phyloP scores from a whole-genome alignment of 208 protist species.

The Leishmania turanica region DNA sequence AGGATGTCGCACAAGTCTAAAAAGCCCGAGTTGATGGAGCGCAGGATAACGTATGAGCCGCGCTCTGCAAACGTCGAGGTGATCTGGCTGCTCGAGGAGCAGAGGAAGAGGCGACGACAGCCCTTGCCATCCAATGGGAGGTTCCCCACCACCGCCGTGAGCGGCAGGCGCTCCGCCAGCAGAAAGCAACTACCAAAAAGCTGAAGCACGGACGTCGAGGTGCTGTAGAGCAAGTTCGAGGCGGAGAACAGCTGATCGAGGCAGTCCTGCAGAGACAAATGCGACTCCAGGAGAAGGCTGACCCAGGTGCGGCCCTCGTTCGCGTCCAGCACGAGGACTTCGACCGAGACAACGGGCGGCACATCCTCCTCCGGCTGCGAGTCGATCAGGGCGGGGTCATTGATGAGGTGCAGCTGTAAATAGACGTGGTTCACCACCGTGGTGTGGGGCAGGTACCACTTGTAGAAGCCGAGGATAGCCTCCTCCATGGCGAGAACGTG shows the following conservation, averaged over 20 bases:
- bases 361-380: constrained; percentile 14
- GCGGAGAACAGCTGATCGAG: constrained; percentile 54
- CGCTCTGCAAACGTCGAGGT: constrained; percentile 72
- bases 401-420: constrained; percentile 77
- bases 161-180: constrained; percentile 45
- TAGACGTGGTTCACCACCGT: constrained; percentile 85
- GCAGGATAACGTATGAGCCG: constrained; percentile 60
- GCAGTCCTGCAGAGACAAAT: constrained; percentile 40
- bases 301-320: constrained; percentile 39
- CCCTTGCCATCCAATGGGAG: constrained; percentile 48
- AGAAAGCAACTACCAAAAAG: constrained; percentile 67
- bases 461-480: constrained; percentile 71
- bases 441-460: constrained; percentile 83
- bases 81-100: constrained; percentile 47
- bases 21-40: constrained; percentile 68
- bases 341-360: constrained; percentile 24
- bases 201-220: constrained; percentile 65
- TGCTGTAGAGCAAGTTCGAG: constrained; percentile 41
- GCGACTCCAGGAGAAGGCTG: constrained; percentile 27
- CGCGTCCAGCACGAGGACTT: constrained; percentile 48
- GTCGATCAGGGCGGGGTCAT: constrained; percentile 48
- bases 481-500: constrained; percentile 83
- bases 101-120: constrained; percentile 61
- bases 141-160: constrained; percentile 34
- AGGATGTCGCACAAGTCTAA: constrained; percentile 77